Evolutionary conservation across 495 filamentous ascomycete species (phyloP), one percentile per base, ranked within the genome.

Genomic region (Neurospora sp.): DNA sequence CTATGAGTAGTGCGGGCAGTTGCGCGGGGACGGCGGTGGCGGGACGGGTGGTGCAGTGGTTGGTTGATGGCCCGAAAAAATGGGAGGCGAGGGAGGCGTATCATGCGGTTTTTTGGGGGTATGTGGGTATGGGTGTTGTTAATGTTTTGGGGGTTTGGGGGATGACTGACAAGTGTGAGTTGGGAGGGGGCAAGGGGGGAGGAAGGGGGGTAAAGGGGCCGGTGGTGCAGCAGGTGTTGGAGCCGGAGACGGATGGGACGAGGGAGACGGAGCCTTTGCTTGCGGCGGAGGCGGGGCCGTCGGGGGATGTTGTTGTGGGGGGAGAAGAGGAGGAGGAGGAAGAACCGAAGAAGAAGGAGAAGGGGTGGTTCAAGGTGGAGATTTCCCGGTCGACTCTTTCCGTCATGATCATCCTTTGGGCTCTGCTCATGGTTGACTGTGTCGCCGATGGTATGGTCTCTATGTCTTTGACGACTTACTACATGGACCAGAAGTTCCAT

Each of bases 361-460:
- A 54, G 27, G 71, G 76, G 70, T 91, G 37, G 82, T 87, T 0
- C 85, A 87, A 66, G 0, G 27, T 66, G 14, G 27, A 35, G 54
- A 87, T 92, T 31, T 90, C 90, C 9, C 76, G 76, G 2, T 80
- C 88, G 46, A 88, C 91, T 12, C 84, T 88, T 46, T 82, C 84
- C 1, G 86, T 93, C 72, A 87, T 97, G 73, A 79, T 90, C 70
- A 87, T 90, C 20, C 84, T 97, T 0, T 93, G 92, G 82, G 86
- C 93, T 71, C 84, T 97, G 12, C 90, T 97, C 75, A 88, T 89
- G 46, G 79, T 97, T 3, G 94, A 97, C 83, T 90, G 90, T 0
- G 86, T 96, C 62, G 92, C 93, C 3, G 92, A 91, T 54, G 93
- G 93, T 39, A 89, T 97, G 84, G 91, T 90, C 70, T 87, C 89